Percentiles rank a stretch among this genome's conserved stretches.
These are phyloP conservation scores for Eutypella sp. DNA, from an alignment of 2,329 filamentous ascomycete genomes.

Conservation along the genomic window DNA sequence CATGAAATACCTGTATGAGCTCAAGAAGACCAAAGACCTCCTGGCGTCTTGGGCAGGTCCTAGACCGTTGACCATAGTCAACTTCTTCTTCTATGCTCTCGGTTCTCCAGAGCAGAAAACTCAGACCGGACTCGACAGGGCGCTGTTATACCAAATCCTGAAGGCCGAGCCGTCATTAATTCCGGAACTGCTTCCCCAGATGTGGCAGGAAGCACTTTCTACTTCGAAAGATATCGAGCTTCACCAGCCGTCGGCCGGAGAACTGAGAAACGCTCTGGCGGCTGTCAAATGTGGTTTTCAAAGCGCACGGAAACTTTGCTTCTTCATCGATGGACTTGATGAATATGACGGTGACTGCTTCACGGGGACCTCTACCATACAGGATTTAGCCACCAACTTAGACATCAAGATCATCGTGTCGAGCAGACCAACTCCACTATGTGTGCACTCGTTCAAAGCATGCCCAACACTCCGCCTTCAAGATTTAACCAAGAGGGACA, in stretches of 20 bases:
- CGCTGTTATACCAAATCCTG: not conserved
- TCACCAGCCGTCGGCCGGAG: not conserved
- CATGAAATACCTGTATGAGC: not conserved
- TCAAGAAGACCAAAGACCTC: not conserved
- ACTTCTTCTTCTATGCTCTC: conserved; percentile 1
- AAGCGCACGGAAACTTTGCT: not conserved
- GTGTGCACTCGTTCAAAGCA: conserved; percentile 9
- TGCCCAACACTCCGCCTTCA: conserved; percentile 9
- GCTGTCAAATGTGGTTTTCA: not conserved
- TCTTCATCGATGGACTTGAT: conserved; percentile 7
- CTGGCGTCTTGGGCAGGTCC: not conserved
- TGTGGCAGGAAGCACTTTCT: not conserved
- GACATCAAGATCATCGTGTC: conserved; percentile 26
- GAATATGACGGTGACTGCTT: conserved; percentile 1
- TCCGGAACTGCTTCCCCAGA: not conserved
- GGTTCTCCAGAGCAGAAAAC: not conserved
- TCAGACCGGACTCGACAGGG: not conserved
- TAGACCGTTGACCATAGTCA: not conserved
- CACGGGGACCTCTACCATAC: not conserved
- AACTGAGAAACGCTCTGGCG: not conserved
- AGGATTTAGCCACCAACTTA: not conserved
- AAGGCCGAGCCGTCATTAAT: not conserved
- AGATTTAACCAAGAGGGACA: conserved; percentile 11
- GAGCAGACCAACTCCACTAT: conserved; percentile 23
- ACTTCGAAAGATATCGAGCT: not conserved